Base-by-base conservation (phyloP, 495 filamentous ascomycete genomes). In the Penicillium pancosmium region DNA sequence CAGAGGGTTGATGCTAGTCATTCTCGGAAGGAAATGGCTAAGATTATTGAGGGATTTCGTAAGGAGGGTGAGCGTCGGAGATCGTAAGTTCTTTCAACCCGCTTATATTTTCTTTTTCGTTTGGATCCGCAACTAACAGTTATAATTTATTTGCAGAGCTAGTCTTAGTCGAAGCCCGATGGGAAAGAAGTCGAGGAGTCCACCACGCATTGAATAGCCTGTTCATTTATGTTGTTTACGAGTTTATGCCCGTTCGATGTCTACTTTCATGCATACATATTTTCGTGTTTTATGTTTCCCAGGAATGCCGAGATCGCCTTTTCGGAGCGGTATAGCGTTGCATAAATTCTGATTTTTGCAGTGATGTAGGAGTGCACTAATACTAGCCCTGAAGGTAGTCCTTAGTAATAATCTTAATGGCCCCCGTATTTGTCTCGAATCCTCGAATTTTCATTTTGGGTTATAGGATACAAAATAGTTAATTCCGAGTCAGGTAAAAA, bases 1-100 rank as follows among this genome's bases (percentile, higher is more conserved):
- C 89, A 88, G 65, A 81, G 85, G 61, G 82, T 97, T 36, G 89
- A 97, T 79, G 91, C 91, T 10, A 64, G 66, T 11, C 83, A 83
- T 2, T 89, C 88, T 15, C 73, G 94, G 55, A 96, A 92, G 73
- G 90, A 95, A 67, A 97, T 99, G 81, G 73, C 93, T 56, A 86
- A 82, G 68, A 90, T 92, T 27, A 93, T 96, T 51, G 91, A 96
- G 59, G 84, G 76, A 5, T 83, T 91, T 64, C 79, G 91, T 35
- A 90, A 90, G 71, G 91, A 97, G 73, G 92, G 90, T 21, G 89
- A 92, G 68, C 80, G 87, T 60, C 76, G 92, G 60, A 80, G 91
- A 75, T 89, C 88, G 87, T 90, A 77, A 77, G 87, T 82, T 11
- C n/a, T n/a, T n/a, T n/a, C n/a, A 10, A 66, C 60, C 38, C 43